Percentiles rank a stretch among this genome's conserved stretches.
Conservation (phyloP, 73 alveolate species). For the Effrenium voratum region DNA sequence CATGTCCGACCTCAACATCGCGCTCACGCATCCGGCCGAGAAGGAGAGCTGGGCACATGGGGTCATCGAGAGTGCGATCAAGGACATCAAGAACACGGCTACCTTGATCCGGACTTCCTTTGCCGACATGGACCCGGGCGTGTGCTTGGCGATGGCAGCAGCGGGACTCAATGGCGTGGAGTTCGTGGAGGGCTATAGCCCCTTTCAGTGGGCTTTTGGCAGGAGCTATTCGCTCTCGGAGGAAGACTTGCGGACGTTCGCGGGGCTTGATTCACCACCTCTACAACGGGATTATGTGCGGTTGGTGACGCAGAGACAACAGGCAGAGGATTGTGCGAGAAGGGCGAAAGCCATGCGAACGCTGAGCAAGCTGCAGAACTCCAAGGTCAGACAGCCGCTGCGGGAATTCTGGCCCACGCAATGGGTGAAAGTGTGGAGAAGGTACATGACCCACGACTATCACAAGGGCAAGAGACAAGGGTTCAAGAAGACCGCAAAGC, state of each 20-base stretch:
- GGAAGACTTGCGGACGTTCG: not conserved
- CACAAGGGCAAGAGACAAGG: too few species aligned
- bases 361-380: not conserved
- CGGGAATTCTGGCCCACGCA: not conserved
- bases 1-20: not conserved
- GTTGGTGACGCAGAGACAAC: not conserved
- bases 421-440: not conserved
- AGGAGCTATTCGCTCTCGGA: not conserved
- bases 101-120: not conserved
- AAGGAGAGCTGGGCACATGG: conserved; percentile 20
- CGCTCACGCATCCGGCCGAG: not conserved
- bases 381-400: conserved; percentile 21
- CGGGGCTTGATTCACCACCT: too few species aligned
- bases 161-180: too few species aligned
- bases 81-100: conserved; percentile 7
- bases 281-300: not conserved
- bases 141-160: not conserved
- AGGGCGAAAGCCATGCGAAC: not conserved
- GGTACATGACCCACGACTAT: not conserved
- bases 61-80: not conserved
- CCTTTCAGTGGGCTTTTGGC: conserved; percentile 29
- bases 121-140: not conserved
- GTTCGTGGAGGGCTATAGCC: not conserved
- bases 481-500: not conserved
- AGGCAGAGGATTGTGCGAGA: not conserved